Percentiles rank a stretch among this genome's conserved stretches.
phyloP scores from a whole-genome alignment of 202 grass and related monocot species.

The Zizania palustris region DNA sequence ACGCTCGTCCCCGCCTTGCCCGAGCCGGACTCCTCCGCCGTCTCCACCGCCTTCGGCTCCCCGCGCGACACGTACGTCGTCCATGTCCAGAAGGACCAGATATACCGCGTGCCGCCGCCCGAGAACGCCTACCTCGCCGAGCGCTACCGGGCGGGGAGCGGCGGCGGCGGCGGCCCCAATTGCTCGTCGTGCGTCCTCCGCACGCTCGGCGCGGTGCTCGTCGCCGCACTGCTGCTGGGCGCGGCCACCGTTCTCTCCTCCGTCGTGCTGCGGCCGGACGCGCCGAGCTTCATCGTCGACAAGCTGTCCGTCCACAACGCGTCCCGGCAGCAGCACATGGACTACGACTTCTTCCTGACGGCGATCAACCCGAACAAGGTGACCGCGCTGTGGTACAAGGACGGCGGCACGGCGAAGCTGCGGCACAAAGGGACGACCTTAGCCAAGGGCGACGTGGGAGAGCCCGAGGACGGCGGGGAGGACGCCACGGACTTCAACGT shows the following conservation, averaged over 20 bases:
- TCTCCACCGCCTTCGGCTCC: too few relatives aligned
- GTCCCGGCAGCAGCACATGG: slow-evolving; percentile 17
- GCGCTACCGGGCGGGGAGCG: slow-evolving; percentile 50
- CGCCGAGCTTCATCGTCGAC: slow-evolving; percentile 64
- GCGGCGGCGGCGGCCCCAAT: background rate
- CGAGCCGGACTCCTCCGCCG: background rate
- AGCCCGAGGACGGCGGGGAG: slow-evolving; percentile 49
- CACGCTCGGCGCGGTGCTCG: slow-evolving; percentile 28
- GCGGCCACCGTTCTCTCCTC: slow-evolving; percentile 27
- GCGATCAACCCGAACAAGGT: slow-evolving; percentile 64
- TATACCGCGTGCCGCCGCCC: slow-evolving; percentile 83
- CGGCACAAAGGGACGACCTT: slow-evolving; percentile 26
- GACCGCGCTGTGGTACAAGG: slow-evolving; percentile 54
- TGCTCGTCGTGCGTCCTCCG: slow-evolving; percentile 50
- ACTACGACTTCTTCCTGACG: slow-evolving; percentile 60
- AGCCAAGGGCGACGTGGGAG: slow-evolving; percentile 45
- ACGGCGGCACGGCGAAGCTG: slow-evolving; percentile 42
- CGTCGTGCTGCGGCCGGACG: slow-evolving; percentile 45
- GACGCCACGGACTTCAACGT: slow-evolving; percentile 55
- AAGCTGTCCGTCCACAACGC: slow-evolving; percentile 40
- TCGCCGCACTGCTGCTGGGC: slow-evolving; percentile 12
- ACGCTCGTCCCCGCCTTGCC: slow-evolving; percentile 34
- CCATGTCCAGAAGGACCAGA: slow-evolving; percentile 86
- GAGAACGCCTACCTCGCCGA: slow-evolving; percentile 86
- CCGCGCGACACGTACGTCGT: slow-evolving; percentile 70